Evolutionary conservation across 495 filamentous ascomycete species (phyloP).

Genomic region (Penicillium angulare): DNA sequence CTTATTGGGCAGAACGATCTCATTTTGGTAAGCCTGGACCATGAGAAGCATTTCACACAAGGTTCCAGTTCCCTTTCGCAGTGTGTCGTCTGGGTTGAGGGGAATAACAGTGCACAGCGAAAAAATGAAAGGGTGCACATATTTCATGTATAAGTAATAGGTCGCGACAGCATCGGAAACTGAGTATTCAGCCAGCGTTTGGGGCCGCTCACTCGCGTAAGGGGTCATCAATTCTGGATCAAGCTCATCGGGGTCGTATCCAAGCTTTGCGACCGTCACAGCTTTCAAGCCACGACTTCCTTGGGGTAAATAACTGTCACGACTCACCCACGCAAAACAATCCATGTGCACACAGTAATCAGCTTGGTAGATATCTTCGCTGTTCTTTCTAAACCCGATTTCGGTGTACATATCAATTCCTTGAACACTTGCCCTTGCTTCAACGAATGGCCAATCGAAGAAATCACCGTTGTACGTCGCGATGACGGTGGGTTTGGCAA

Average conservation of each 20-base stretch:
- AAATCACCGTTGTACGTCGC: constrained; percentile 99
- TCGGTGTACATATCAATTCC: constrained; percentile 99
- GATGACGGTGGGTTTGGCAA: constrained; percentile 91
- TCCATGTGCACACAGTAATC: constrained; percentile 98
- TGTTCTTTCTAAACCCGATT: constrained; percentile 93
- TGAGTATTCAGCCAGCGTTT: constrained; percentile 94
- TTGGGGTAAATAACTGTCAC: constrained; percentile 96
- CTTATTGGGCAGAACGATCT: constrained; percentile 94
- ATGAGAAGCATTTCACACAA: constrained; percentile 98
- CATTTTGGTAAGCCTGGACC: constrained; percentile 93
- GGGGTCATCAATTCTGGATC: constrained; percentile 98
- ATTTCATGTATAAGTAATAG: constrained; percentile 99
- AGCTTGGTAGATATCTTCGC: constrained; percentile 92
- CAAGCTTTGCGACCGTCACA: constrained; percentile 94
- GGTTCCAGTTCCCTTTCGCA: constrained; percentile 95
- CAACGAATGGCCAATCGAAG: constrained; percentile 99
- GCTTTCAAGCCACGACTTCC: constrained; percentile 97
- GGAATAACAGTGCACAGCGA: constrained; percentile 96
- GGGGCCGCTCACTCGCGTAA: constrained; percentile 87
- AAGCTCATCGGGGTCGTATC: constrained; percentile 97
- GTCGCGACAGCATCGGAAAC: constrained; percentile 99
- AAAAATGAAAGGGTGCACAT: constrained; percentile 99
- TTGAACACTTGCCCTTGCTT: constrained; percentile 83
- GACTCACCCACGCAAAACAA: constrained; percentile 97
- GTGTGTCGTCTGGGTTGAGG: constrained; percentile 84